Evolutionary conservation across 164 flowering plant species (phyloP), one percentile per base, ranked within the genome.

Genomic region (Chloranthus sessilifolius): DNA sequence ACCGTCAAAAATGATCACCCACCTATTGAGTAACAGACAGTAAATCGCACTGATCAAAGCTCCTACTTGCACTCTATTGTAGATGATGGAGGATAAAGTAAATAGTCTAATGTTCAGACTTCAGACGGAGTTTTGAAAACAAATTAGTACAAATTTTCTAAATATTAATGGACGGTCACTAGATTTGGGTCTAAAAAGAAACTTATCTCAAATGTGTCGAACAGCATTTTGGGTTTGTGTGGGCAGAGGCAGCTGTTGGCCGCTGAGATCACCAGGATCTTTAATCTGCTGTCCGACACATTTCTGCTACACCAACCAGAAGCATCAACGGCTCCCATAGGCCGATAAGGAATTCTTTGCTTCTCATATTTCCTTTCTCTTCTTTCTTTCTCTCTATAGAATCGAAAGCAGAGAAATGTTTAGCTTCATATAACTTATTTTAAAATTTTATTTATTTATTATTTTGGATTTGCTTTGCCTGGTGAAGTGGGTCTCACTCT

Each of bases 261-360:
- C 40, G n/a, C 15, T n/a, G 40, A 37, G 40, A 12, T 16, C 12
- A 5, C 10, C 40, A 14, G 5, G 40, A n/a, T 4, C 2, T 5
- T 7, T 7, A 41, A 16, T 9, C 14, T 7, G 22, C 25, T 5
- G 3, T 20, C 44, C 16, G 24, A 21, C 24, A 8, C 44, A 41
- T 20, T 14, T 4, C 24, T 17, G 44, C 44, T 11, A 10, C 8
- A 7, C 24, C 40, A 4, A 14, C 10, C 15, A 4, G 10, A 14
- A 22, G 53, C 65, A 68, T 64, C 70, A 64, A 69, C 47, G 44
- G 43, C 62, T 61, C 47, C 31, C 37, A 43, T 50, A 56, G 51
- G 50, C 50, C 57, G 35, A 59, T 15, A 27, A 50, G 43, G 25
- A 26, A 28, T 42, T 47, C 49, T 28, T 12, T 15, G 5, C 10